Percentiles rank a stretch among this genome's conserved stretches.
Conservation (phyloP, 768 basidiomycete genomes). For the Mycena filopes region DNA sequence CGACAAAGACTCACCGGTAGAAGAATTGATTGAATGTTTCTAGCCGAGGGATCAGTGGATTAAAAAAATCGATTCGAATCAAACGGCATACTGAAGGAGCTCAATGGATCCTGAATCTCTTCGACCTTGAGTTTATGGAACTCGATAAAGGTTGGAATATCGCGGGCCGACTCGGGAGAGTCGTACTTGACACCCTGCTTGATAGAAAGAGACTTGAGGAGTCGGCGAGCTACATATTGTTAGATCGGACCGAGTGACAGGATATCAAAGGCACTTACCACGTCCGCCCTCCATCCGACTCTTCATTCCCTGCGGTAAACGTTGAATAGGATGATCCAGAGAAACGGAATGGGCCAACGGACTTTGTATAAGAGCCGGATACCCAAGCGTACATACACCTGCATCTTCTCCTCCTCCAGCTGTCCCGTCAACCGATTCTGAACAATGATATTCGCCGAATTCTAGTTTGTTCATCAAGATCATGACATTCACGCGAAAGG, state of each 20-base stretch:
- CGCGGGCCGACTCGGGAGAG: constrained; percentile 81
- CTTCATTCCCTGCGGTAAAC: constrained; percentile 70
- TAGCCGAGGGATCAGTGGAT: constrained; percentile 41
- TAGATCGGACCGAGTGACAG: constrained; percentile 1
- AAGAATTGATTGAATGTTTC: constrained; percentile 96
- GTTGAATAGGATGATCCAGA: background rate
- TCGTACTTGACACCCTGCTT: constrained; percentile 97
- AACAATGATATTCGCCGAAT: constrained; percentile 98
- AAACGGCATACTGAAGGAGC: constrained; percentile 77
- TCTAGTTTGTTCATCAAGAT: constrained; percentile 54
- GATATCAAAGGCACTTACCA: constrained; percentile 57
- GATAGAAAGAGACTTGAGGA: constrained; percentile 89
- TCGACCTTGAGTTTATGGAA: constrained; percentile 88
- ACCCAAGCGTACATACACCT: constrained; percentile 89
- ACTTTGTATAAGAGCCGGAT: constrained; percentile 93
- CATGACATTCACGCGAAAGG: constrained; percentile 17
- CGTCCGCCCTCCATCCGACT: constrained; percentile 89
- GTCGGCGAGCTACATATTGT: constrained; percentile 66
- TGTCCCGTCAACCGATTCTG: constrained; percentile 94
- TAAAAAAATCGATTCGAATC: background rate
- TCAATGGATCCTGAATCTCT: constrained; percentile 85
- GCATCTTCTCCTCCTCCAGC: constrained; percentile 98
- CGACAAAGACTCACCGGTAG: constrained; percentile 60
- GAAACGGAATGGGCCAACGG: constrained; percentile 9
- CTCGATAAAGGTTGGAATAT: constrained; percentile 88